These are phyloP conservation scores for Fusarium liriodendri DNA, from an alignment of 2,329 filamentous ascomycete genomes.

Conservation along the genomic window DNA sequence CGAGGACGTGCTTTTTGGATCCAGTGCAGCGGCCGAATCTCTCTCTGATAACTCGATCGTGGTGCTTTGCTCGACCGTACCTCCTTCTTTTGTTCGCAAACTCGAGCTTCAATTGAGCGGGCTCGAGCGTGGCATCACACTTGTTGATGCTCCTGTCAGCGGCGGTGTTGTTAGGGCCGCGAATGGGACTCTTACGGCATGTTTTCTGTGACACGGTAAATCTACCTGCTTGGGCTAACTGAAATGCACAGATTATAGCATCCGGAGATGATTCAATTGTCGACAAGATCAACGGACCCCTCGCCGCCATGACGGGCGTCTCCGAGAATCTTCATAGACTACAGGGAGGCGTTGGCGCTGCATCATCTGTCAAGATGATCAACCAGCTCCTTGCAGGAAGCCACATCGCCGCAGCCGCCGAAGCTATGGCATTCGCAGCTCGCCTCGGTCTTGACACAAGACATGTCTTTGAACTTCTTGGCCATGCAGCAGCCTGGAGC, in stretches of 20 bases:
- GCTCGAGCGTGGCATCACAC: neutral
- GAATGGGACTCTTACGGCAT: neutral
- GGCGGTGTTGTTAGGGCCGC: neutral
- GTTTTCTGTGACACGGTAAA: neutral
- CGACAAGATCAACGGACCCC: neutral
- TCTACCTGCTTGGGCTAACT: neutral
- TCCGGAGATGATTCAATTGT: neutral
- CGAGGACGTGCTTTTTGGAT: neutral
- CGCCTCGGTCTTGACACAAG: neutral
- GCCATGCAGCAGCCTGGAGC: neutral
- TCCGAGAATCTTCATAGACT: neutral
- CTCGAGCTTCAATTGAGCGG: neutral
- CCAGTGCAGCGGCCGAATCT: neutral
- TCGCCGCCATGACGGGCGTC: neutral
- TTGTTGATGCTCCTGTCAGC: neutral
- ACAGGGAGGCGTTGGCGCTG: neutral
- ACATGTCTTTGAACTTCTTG: neutral
- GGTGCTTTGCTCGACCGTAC: neutral
- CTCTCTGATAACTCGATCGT: neutral
- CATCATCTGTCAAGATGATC: neutral
- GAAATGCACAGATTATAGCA: neutral
- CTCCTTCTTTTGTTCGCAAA: neutral
- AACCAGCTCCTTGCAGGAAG: neutral
- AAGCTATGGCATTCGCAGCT: neutral
- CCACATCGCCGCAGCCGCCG: neutral